A percentile compares a stretch with the other conserved stretches of the same genome.
Evolutionary conservation across 192 early-diverging fungal genomes (phyloP).

Genomic region (Backusella liffmaniae): DNA sequence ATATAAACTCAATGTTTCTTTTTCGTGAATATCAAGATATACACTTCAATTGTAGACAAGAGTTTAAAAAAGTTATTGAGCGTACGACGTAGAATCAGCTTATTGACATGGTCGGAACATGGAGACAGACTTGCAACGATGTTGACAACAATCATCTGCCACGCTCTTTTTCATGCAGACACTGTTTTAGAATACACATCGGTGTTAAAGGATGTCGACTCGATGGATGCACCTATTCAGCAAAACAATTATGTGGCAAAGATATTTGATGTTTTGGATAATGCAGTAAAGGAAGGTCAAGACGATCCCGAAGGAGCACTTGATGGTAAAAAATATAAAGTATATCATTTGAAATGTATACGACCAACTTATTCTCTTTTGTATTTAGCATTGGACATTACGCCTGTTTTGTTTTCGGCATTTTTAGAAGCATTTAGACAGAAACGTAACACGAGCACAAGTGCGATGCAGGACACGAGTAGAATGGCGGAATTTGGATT

Average conservation of each 20-base stretch:
- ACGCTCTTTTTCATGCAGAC: slow-evolving; percentile 29
- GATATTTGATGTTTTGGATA: slow-evolving; percentile 26
- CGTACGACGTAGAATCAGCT: slow-evolving; percentile 7
- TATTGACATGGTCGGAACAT: neutral
- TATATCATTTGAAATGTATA: neutral
- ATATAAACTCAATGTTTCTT: neutral
- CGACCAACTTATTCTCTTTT: neutral
- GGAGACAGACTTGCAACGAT: neutral
- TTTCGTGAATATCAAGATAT: slow-evolving; percentile 2
- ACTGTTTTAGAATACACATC: slow-evolving; percentile 30
- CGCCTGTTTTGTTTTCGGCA: slow-evolving; percentile 19
- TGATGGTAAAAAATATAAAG: slow-evolving; percentile 9
- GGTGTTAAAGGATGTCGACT: slow-evolving; percentile 11
- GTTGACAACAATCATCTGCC: neutral
- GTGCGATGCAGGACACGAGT: slow-evolving; percentile 13
- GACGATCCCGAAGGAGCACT: neutral
- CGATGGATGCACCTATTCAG: neutral
- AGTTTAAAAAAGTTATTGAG: neutral
- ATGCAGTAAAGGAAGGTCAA: slow-evolving; percentile 2
- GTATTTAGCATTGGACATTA: slow-evolving; percentile 9
- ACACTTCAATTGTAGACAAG: slow-evolving; percentile 10
- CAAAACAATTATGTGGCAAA: slow-evolving; percentile 18
- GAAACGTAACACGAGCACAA: slow-evolving; percentile 17
- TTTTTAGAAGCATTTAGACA: slow-evolving; percentile 21
- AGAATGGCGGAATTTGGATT: slow-evolving; percentile 32